Base-by-base conservation (phyloP, 2,329 filamentous ascomycete species). In the Rugonectria rugulosa region DNA sequence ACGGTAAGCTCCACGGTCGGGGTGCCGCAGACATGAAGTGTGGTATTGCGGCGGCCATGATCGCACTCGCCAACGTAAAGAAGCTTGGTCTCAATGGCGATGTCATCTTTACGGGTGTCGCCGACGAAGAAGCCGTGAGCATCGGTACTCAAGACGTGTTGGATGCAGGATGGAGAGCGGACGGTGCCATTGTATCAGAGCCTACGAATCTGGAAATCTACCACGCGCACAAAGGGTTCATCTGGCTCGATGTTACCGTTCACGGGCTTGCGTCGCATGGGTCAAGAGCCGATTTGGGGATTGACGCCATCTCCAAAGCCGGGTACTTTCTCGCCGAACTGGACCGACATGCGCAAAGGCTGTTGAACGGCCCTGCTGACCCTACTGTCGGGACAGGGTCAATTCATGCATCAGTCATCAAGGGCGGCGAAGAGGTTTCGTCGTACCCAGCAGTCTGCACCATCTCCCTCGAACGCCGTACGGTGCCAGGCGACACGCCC, bases 11-110 rank as follows among this genome's bases (percentile, higher is more conserved):
- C 1, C 75, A 78, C 31, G 80, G 80, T 1, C 73, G 80, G 10
- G 81, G 81, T 0, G 69, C 75, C 5, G 70, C 76, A 9, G 81
- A 83, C 36, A 84, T 84, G 81, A 84, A 83, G 59, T 68, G 75
- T 3, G 80, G 81, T 0, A 45, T 84, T 1, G 81, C 81, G 5
- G 77, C 79, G 3, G 73, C 70, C 4, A 72, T 84, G 60, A 66
- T 75, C 1, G 71, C 78, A 0, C 59, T 81, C 3, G 68, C 75
- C 8, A 68, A 70, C 3, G 70, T 71, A 4, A 78, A 77, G 41
- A 66, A 63, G 2, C 72, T 76, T 19, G 61, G 66, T 0, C 72
- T 79, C 9, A 64, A 70, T 0, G 82, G 82, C 3, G 78, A 84
- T 42, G 73, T 84, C 8, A 78, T 85, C 8, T 70, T 85, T 6